Conservation (phyloP, 805 yeast genomes). For the Candida maesae region DNA sequence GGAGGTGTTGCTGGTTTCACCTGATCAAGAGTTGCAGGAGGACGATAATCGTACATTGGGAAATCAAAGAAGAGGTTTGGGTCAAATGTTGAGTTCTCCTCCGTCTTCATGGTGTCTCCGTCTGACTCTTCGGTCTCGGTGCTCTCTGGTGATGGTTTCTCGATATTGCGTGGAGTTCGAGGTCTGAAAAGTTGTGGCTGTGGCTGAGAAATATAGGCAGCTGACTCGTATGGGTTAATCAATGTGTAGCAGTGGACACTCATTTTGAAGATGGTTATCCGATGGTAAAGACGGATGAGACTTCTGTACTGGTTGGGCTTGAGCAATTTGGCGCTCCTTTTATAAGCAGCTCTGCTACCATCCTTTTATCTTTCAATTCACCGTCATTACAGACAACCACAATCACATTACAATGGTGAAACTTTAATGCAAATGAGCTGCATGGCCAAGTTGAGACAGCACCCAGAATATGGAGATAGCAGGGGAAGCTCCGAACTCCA, state of each 20-base stretch:
- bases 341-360: no score
- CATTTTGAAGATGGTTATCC: constrained; percentile 4
- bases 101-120: neutral
- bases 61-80: constrained; percentile 7
- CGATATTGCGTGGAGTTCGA: neutral
- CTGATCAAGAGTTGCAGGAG: neutral
- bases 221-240: neutral
- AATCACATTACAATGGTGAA: no score
- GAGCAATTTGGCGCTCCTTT: neutral
- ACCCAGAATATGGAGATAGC: no score
- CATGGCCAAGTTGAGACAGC: no score
- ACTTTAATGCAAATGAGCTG: no score
- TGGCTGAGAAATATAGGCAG: no score
- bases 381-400: no score
- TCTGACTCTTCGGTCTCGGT: neutral
- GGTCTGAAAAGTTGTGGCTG: neutral
- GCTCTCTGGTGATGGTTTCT: neutral
- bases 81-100: constrained; percentile 3
- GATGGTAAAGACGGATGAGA: no score
- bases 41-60: constrained; percentile 1
- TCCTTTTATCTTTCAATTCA: no score
- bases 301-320: no score
- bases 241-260: constrained; percentile 12
- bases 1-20: neutral
- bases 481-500: no score